Evolutionary conservation across 768 basidiomycete genomes (phyloP).

Genomic region (Boletus bicolor): DNA sequence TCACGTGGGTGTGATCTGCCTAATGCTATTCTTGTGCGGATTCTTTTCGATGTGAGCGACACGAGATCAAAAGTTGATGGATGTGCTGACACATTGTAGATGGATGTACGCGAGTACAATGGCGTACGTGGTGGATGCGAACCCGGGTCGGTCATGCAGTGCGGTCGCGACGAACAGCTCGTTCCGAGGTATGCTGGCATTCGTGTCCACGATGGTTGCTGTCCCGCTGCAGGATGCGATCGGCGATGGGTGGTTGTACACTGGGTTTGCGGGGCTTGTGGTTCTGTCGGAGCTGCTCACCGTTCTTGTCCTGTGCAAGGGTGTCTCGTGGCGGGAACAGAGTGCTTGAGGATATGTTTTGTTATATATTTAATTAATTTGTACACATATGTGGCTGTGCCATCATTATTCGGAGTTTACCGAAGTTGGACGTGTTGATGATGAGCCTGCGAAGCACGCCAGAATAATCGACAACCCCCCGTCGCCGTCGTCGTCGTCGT

Average conservation of each 20-base stretch:
- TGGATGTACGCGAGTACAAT: constrained; percentile 67
- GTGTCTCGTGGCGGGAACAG: constrained; percentile 55
- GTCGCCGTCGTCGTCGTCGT: constrained; percentile 8
- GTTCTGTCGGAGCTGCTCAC: constrained; percentile 51
- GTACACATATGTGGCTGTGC: constrained; percentile 16
- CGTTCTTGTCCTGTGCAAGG: constrained; percentile 59
- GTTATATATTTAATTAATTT: constrained; percentile 10
- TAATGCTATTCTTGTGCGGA: constrained; percentile 69
- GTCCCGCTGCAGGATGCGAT: constrained; percentile 71
- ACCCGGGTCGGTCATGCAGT: constrained; percentile 72
- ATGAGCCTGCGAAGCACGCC: constrained; percentile 26
- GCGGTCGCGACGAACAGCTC: constrained; percentile 76
- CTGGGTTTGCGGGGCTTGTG: constrained; percentile 58
- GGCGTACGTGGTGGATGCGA: constrained; percentile 86
- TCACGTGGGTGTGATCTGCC: constrained; percentile 64
- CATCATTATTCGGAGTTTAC: constrained; percentile 11
- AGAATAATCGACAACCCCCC: constrained; percentile 22
- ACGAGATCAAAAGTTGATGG: not conserved
- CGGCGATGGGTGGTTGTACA: constrained; percentile 81
- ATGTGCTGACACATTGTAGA: constrained; percentile 27
- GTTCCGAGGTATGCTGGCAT: constrained; percentile 68
- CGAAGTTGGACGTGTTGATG: constrained; percentile 22
- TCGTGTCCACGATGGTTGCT: constrained; percentile 67
- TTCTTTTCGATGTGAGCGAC: constrained; percentile 66
- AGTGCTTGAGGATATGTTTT: constrained; percentile 2